Evolutionary conservation across 2,329 filamentous ascomycete species (phyloP), one percentile per base, ranked within the genome.

Genomic region (Pyrenophora teres): DNA sequence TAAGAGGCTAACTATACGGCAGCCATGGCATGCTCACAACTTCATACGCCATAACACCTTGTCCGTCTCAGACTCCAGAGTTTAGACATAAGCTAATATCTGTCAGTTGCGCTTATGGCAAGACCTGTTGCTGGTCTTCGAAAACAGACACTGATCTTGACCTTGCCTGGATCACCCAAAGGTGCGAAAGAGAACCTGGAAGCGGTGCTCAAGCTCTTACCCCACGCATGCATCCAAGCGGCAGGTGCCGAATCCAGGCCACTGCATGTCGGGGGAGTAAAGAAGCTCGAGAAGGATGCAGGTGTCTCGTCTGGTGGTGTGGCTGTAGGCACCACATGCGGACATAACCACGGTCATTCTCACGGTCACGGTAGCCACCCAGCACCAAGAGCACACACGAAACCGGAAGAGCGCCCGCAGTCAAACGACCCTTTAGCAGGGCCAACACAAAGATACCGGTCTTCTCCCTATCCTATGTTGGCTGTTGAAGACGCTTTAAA

Each of bases 121-220:
- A 85, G 94, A 39, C 94, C 94, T 4, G 89, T 95, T 10, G 94
- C 94, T 18, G 94, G 94, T 3, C 86, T 96, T 2, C 82, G 94
- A 27, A 87, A 93, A 56, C 86, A 85, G 54, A 87, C 90, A 0
- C 75, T 99, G 45, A 88, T 99, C 19, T 77, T 97, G 56, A 99
- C 94, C 0, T 78, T 99, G 3, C 94, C 94, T 0, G 94, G 94
- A 1, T 97, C 93, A 0, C 94, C 94, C 0, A 97, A 97, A 72
- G 94, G 92, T 1, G 94, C 94, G 7, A 90, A 86, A 67, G 94
- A 99, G 77, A 99, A 97, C 68, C 82, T 99, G 0, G 86, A 94
- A 67, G 87, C 92, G 1, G 81, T 99, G 6, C 78, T 99, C 56
- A 95, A 92, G 69, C 85, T 93, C n/a, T 77, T 99, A 5, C 92